Conservation (phyloP, 2,329 filamentous ascomycete genomes). For the Immersiporthe knoxdaviesiana region DNA sequence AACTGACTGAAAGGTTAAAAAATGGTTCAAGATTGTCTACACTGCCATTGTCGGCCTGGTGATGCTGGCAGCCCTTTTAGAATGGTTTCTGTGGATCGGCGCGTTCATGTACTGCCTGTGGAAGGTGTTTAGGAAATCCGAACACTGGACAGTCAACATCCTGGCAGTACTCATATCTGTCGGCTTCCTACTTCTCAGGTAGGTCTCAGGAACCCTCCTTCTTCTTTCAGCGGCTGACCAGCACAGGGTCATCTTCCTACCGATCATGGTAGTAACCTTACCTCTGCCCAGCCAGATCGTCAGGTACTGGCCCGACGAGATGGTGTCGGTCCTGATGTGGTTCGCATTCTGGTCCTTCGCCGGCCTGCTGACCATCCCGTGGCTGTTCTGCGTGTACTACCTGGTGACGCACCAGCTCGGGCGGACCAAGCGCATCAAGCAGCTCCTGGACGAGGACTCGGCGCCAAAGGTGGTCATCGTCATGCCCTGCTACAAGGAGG, state of each 20-base stretch:
- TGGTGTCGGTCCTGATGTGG: constrained; percentile 81
- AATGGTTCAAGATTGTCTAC: constrained; percentile 73
- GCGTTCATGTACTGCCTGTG: constrained; percentile 89
- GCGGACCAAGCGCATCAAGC: constrained; percentile 78
- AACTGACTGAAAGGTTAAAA: constrained; percentile 32
- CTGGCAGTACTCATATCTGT: constrained; percentile 76
- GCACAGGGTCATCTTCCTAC: constrained; percentile 79
- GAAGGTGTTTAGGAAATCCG: constrained; percentile 88
- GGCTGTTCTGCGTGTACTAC: constrained; percentile 91
- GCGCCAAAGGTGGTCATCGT: constrained; percentile 95
- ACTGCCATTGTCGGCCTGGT: constrained; percentile 78
- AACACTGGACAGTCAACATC: constrained; percentile 80
- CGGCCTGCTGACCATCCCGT: constrained; percentile 81
- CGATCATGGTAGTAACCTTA: constrained; percentile 91
- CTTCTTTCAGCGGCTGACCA: neutral
- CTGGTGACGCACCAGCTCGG: constrained; percentile 87
- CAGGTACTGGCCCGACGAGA: constrained; percentile 68
- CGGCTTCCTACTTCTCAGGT: constrained; percentile 77
- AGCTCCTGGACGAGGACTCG: constrained; percentile 79
- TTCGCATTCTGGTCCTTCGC: constrained; percentile 96
- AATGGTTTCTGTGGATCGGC: constrained; percentile 95
- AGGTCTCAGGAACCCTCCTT: constrained; percentile 35
- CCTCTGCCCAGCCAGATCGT: constrained; percentile 77
- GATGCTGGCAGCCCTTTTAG: constrained; percentile 82
- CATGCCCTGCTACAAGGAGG: constrained; percentile 96